Evolutionary conservation across 768 basidiomycete species (phyloP).

Genomic region (Lentinula aciculospora): DNA sequence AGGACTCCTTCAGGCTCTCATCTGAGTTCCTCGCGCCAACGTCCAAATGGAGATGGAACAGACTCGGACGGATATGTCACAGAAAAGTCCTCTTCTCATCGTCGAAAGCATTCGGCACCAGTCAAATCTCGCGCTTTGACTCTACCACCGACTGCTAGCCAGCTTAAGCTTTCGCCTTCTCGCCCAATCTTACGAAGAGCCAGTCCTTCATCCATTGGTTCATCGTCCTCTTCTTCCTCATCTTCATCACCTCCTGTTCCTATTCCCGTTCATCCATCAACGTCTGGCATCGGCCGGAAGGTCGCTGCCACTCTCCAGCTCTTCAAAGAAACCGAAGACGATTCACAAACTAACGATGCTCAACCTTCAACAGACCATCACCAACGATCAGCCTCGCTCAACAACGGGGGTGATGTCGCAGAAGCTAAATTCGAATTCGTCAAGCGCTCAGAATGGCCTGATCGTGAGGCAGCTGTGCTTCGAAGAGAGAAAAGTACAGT

Average conservation of each 20-base stretch:
- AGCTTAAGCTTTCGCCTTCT: constrained; percentile 14
- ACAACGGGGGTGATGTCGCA: constrained; percentile 48
- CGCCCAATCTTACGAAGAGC: constrained; percentile 29
- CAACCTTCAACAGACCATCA: constrained; percentile 23
- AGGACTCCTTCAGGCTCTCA: neutral
- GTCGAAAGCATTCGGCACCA: neutral
- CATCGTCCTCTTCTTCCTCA: constrained; percentile 28
- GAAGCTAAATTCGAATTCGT: constrained; percentile 76
- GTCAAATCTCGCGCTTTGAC: constrained; percentile 8
- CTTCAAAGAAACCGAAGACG: constrained; percentile 65
- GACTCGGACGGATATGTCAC: constrained; percentile 7
- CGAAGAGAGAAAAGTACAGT: constrained; percentile 66
- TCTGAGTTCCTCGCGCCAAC: neutral
- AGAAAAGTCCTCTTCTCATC: constrained; percentile 2
- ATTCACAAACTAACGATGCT: constrained; percentile 22
- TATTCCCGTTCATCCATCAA: constrained; percentile 19
- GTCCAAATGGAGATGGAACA: neutral
- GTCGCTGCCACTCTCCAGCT: constrained; percentile 78
- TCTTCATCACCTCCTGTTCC: constrained; percentile 17
- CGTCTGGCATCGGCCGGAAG: constrained; percentile 64
- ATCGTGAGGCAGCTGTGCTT: constrained; percentile 66
- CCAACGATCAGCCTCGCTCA: constrained; percentile 19
- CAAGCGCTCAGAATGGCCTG: constrained; percentile 82
- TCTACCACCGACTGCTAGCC: constrained; percentile 7
- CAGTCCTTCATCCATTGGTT: constrained; percentile 24